These are phyloP conservation scores for Rhodotorula sp. DNA, from an alignment of 1,284 basidiomycete genomes.

Conservation along the genomic window DNA sequence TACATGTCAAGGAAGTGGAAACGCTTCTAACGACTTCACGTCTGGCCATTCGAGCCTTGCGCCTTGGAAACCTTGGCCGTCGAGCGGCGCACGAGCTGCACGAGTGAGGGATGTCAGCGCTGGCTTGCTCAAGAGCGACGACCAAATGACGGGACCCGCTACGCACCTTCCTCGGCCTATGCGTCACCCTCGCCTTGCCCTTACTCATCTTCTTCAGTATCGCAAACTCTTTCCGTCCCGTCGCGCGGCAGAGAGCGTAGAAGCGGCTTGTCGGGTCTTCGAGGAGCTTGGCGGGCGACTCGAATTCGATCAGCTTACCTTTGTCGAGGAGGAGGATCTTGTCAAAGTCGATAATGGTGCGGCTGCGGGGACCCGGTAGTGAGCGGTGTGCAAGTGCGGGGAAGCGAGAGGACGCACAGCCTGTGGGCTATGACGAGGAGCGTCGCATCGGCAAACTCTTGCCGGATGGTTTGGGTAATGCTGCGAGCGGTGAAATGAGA, in stretches of 20 bases:
- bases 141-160: no score
- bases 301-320: conserved; percentile 53
- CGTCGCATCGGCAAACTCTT: conserved; percentile 64
- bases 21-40: no score
- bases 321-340: conserved; percentile 52
- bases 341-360: conserved; percentile 49
- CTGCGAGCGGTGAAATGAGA: not conserved
- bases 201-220: conserved; percentile 35
- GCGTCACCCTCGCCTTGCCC: conserved; percentile 24
- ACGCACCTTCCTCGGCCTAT: conserved; percentile 32
- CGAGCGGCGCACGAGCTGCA: conserved; percentile 12
- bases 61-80: not conserved
- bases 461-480: conserved; percentile 68
- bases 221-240: conserved; percentile 34
- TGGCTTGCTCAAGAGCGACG: no score
- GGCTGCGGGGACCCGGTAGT: conserved; percentile 28
- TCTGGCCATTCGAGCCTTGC: no score
- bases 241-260: conserved; percentile 36
- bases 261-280: conserved; percentile 38
- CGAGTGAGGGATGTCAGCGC: no score
- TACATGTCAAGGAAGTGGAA: no score
- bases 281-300: conserved; percentile 53
- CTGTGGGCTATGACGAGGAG: conserved; percentile 64
- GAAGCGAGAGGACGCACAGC: conserved; percentile 48
- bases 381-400: no score